Base-by-base conservation (phyloP, 164 flowering plant species). In the Annona squamosa region DNA sequence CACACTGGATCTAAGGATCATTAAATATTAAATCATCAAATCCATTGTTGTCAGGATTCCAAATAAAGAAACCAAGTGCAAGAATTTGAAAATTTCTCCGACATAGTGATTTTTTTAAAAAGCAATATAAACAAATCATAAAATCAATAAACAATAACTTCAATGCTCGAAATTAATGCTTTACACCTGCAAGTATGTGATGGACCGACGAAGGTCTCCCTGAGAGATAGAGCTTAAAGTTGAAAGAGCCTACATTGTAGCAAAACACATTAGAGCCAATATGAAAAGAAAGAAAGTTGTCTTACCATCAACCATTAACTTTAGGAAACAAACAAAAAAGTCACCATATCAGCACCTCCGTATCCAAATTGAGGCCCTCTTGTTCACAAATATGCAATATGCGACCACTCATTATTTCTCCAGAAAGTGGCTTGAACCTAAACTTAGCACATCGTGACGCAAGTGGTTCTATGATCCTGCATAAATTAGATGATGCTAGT, bases 391-490 rank as follows among this genome's bases (percentile, higher is more conserved):
- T 95, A 71, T 88, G 84, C 78, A 82, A 73, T 79, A 93, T 84
- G 73, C 97, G 92, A 57, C 70, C 83, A 73, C 79, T 89, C 99
- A 95, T 90, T 72, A 93, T 79, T 72, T 91, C 97, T 78, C 88
- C 91, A 48, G 97, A 78, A 75, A 95, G 93, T 68, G 98, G 98
- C 88, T 93, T 95, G 80, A 95, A 95, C 81, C 99, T 91, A 78
- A 95, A 95, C 79, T 95, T 95, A 71, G 99, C 99, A 88, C 98
- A 95, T 81, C 98, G 90, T 62, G 98, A 95, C 79, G 99, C 99
- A 82, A 95, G 92, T 47, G 99, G 99, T 80, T 93, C 99, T 70
- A 95, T 95, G 72, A 93, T 95, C 88, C 98, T 93, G 69, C 19
- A 76, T 12, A 68, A 62, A 74, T 71, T 63, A 46, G 19, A 68